These are phyloP conservation scores for Eucalyptus cladocalyx DNA, from an alignment of 345 rosid species.

Conservation along the genomic window DNA sequence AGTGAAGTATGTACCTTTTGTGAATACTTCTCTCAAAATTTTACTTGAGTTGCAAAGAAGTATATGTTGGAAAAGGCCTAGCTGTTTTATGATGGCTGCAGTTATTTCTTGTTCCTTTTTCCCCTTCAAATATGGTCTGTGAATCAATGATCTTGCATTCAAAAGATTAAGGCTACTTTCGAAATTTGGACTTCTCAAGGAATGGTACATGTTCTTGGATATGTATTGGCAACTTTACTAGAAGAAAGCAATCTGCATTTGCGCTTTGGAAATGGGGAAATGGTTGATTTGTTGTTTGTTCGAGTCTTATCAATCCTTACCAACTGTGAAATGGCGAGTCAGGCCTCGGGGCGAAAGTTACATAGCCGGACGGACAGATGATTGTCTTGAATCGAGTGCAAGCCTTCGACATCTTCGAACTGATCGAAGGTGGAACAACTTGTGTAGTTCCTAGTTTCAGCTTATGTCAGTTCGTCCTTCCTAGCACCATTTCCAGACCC, in stretches of 20 bases:
- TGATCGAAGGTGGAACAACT: background rate
- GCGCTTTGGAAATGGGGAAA: background rate
- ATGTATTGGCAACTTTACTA: background rate
- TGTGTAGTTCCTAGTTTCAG: background rate
- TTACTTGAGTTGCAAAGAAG: background rate
- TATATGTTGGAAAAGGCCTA: background rate
- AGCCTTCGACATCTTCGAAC: background rate
- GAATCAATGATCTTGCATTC: background rate
- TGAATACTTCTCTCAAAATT: background rate
- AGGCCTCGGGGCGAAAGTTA: background rate
- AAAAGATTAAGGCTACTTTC: background rate
- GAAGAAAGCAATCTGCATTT: background rate
- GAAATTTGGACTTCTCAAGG: background rate
- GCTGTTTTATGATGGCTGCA: background rate
- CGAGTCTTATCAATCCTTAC: background rate
- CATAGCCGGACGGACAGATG: background rate
- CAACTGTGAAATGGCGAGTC: background rate
- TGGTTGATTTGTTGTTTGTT: background rate
- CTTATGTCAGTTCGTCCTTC: background rate
- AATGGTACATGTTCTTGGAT: background rate
- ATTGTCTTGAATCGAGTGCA: background rate
- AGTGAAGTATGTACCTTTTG: background rate
- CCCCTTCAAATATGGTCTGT: background rate
- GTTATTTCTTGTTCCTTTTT: background rate
- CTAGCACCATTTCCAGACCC: background rate